phyloP scores from a whole-genome alignment of 805 yeast genomes.

The Wickerhamiella siamensis region DNA sequence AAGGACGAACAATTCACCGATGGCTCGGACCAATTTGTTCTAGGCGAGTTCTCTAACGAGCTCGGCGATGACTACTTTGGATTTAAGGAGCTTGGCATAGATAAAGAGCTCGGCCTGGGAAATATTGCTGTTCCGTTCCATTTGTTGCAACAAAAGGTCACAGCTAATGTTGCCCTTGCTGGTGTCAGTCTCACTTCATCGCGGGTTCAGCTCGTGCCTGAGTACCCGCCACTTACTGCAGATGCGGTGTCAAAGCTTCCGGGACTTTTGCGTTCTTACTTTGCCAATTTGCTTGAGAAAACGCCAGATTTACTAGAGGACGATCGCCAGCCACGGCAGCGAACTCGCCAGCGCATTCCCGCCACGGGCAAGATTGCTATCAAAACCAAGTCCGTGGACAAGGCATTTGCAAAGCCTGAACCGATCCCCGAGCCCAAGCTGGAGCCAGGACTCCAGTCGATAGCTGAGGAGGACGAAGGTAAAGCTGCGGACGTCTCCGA shows the following conservation, averaged over 20 bases:
- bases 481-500: background rate
- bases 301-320: slow-evolving; percentile 43
- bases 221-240: slow-evolving; percentile 38
- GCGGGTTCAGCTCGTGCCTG: slow-evolving; percentile 34
- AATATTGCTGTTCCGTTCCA: slow-evolving; percentile 83
- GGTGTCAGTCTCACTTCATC: slow-evolving; percentile 29
- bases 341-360: slow-evolving; percentile 36
- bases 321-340: slow-evolving; percentile 69
- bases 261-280: slow-evolving; percentile 45
- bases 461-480: background rate
- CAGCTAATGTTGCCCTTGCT: slow-evolving; percentile 7
- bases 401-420: slow-evolving; percentile 15
- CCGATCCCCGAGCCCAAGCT: slow-evolving; percentile 3
- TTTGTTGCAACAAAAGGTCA: slow-evolving; percentile 42
- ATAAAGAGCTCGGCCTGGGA: slow-evolving; percentile 75
- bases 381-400: slow-evolving; percentile 34
- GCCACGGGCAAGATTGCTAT: slow-evolving; percentile 25
- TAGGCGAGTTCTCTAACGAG: slow-evolving; percentile 89
- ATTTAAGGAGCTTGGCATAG: slow-evolving; percentile 83
- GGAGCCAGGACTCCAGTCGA: background rate
- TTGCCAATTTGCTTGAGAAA: slow-evolving; percentile 21
- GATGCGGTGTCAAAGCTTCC: slow-evolving; percentile 39
- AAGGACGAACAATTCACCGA: slow-evolving; percentile 72
- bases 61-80: slow-evolving; percentile 98
- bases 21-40: slow-evolving; percentile 82